Evolutionary conservation across 306 rosid genomes (phyloP).

Genomic region (Biancaea sappan): DNA sequence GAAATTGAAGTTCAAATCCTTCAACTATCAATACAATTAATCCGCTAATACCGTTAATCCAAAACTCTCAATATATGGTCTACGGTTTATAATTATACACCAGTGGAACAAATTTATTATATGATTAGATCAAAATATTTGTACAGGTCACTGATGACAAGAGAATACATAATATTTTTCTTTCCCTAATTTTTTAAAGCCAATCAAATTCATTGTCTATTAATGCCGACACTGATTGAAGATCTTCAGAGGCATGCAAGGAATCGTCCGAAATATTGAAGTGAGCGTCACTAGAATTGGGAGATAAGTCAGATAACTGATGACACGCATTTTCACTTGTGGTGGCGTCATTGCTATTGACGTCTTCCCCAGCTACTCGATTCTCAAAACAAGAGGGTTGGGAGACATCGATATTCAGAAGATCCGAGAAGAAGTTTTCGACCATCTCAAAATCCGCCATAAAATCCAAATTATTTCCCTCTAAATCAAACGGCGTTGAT

Average conservation of each 20-base stretch:
- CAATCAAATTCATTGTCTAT: constrained; percentile 50
- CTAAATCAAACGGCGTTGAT: constrained; percentile 31
- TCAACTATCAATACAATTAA: too few species aligned
- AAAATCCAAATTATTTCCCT: constrained; percentile 41
- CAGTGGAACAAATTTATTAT: too few species aligned
- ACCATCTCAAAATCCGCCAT: constrained; percentile 52
- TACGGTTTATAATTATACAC: too few species aligned
- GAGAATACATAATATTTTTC: too few species aligned
- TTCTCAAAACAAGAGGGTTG: constrained; percentile 27
- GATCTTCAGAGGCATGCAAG: constrained; percentile 36
- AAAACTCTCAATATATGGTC: too few species aligned
- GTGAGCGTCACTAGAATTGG: background rate
- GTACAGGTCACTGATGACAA: background rate
- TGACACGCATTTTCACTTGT: background rate
- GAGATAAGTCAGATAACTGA: background rate
- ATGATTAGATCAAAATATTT: background rate
- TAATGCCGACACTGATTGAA: constrained; percentile 33
- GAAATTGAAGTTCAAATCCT: too few species aligned
- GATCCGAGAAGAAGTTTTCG: constrained; percentile 46
- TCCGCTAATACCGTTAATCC: too few species aligned
- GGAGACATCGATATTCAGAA: constrained; percentile 46
- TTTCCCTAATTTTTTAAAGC: background rate
- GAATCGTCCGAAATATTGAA: constrained; percentile 35
- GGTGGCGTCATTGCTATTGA: background rate
- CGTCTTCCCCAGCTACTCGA: background rate